Evolutionary conservation across 768 basidiomycete species (phyloP), one percentile per base, ranked within the genome.

Genomic region (Cystofilobasidium bisporidii): DNA sequence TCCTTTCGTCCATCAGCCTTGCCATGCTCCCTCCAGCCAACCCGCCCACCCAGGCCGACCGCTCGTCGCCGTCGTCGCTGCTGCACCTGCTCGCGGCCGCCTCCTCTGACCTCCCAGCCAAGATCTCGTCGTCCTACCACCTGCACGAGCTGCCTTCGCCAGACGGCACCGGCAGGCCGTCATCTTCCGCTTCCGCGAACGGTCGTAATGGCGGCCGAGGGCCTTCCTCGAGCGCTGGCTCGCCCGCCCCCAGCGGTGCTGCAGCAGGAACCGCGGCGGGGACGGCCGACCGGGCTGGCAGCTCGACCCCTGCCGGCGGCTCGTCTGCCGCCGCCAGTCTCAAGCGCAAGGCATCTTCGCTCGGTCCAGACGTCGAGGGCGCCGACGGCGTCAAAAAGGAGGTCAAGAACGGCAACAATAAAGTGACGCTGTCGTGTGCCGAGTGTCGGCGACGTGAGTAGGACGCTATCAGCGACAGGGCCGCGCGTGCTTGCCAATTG

Each of bases 11-110:
- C 43, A 5, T 15, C 43, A 15, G 43, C 20, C 43, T 43, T 17
- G 3, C 17, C 8, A 43, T 43, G 47, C 47, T 3, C 22, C 47
- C 47, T 14, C n/a, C 47, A n/a, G 22, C n/a, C 20, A 8, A 22
- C 6, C 36, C 36, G 5, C 20, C 47, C 14, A 4, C 47, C 47
- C 6, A 22, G 22, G 47, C 10, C 47, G n/a, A 10, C 47, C 22
- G n/a, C 20, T 22, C 47, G 32, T 47, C 61, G 12, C n/a, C 61
- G 18, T 56, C 63, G 8, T 64, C 63, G 24, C 63, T 64, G 14
- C 40, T 64, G 15, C 63, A 64, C 38, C 53, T 64, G 6, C 63
- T 64, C 38, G 63, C 63, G 1, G 63, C 53, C 50, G 63, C 63
- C 6, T 53, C 48, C 3, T 57, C 53, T 8, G 63, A 57, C 43